A percentile compares a stretch with the other conserved stretches of the same genome.
Evolutionary conservation across 169 alveolate species (phyloP).

Genomic region (Babesia sp.): DNA sequence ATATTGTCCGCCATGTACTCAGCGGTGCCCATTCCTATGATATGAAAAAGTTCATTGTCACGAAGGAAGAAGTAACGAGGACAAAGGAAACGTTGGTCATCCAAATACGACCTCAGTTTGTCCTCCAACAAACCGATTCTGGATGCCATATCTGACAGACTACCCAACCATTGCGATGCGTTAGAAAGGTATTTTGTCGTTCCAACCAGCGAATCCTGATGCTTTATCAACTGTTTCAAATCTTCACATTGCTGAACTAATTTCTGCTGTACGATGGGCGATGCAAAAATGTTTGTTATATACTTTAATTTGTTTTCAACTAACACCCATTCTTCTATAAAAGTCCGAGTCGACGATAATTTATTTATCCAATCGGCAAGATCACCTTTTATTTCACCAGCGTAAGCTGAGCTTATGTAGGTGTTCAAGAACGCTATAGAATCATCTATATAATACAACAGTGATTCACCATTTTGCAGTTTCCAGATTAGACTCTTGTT

Average conservation of each 20-base stretch:
- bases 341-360: not conserved
- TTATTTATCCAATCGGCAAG: not conserved
- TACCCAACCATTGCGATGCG: not conserved
- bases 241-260: not conserved
- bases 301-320: not conserved
- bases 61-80: slow-evolving; percentile 99
- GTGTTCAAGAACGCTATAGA: slow-evolving; percentile 1
- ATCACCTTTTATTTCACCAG: slow-evolving; percentile 4
- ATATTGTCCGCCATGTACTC: not conserved
- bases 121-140: slow-evolving; percentile 91
- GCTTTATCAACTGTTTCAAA: not conserved
- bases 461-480: not conserved
- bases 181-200: not conserved
- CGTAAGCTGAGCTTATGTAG: slow-evolving; percentile 10
- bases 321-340: not conserved
- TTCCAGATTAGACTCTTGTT: not conserved
- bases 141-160: slow-evolving; percentile 91
- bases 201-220: not conserved
- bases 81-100: slow-evolving; percentile 94
- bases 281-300: not conserved
- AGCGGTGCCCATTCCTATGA: slow-evolving; percentile 94
- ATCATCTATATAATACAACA: slow-evolving; percentile 7
- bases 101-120: slow-evolving; percentile 95
- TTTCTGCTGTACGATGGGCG: not conserved
- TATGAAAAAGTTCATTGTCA: slow-evolving; percentile 97